A percentile compares a stretch with the other conserved stretches of the same genome.
Evolutionary conservation across 2,329 filamentous ascomycete genomes (phyloP).

Genomic region (Cladosporium sp.): DNA sequence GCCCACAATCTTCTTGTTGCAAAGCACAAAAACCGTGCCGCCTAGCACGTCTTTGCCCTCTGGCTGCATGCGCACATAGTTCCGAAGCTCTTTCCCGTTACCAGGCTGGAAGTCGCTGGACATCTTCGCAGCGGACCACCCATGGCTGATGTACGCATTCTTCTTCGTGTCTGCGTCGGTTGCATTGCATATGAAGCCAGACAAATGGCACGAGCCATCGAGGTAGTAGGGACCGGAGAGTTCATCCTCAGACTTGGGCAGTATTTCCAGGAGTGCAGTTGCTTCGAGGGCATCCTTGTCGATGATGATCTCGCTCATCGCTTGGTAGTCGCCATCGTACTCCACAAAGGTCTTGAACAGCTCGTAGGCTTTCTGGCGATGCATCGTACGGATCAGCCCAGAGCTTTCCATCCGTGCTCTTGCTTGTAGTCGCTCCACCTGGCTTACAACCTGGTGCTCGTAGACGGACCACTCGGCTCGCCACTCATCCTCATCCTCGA

Average conservation of each 20-base stretch:
- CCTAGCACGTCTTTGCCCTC: conserved; percentile 29
- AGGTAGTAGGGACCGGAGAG: conserved; percentile 40
- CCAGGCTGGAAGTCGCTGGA: conserved; percentile 26
- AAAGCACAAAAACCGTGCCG: conserved; percentile 35
- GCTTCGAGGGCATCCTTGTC: conserved; percentile 28
- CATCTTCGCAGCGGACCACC: conserved; percentile 37
- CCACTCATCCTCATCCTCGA: conserved; percentile 26
- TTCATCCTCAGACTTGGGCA: conserved; percentile 30
- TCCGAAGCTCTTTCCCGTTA: conserved; percentile 20
- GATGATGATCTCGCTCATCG: conserved; percentile 32
- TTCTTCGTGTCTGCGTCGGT: conserved; percentile 32
- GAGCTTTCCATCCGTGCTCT: conserved; percentile 22
- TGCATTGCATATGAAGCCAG: conserved; percentile 42
- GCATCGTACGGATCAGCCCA: conserved; percentile 24
- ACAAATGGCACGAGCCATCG: conserved; percentile 39
- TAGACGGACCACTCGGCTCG: conserved; percentile 25
- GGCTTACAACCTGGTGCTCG: conserved; percentile 22
- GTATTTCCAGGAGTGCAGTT: conserved; percentile 34
- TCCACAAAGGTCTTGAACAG: conserved; percentile 32
- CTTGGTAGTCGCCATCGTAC: conserved; percentile 30
- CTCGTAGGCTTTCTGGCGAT: conserved; percentile 25
- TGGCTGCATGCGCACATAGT: conserved; percentile 39
- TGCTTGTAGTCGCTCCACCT: conserved; percentile 24
- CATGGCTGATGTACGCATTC: conserved; percentile 39
- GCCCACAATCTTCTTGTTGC: conserved; percentile 35